Conservation (phyloP, 768 basidiomycete species). For the Auricularia heimuer region DNA sequence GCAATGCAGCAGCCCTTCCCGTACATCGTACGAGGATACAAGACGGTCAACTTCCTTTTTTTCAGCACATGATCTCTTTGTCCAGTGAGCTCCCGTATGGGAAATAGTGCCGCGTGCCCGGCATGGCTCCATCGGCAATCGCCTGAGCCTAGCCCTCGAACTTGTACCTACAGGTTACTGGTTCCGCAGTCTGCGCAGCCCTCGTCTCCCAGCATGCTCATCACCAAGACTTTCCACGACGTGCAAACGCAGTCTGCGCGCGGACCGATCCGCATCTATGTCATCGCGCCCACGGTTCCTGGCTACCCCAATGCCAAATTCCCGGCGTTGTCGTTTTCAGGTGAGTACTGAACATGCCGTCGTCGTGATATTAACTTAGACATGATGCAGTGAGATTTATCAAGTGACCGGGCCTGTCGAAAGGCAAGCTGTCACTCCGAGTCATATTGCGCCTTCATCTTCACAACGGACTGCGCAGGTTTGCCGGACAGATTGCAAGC, state of each 20-base stretch:
- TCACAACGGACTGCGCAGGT: conserved; percentile 26
- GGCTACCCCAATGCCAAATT: conserved; percentile 87
- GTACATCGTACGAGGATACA: too few relatives aligned
- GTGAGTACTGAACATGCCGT: conserved; percentile 23
- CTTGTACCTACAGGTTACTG: too few relatives aligned
- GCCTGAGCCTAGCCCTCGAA: not conserved
- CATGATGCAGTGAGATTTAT: conserved; percentile 70
- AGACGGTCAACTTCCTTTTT: too few relatives aligned
- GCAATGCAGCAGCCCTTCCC: too few relatives aligned
- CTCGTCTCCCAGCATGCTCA: conserved; percentile 47
- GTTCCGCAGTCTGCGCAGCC: too few relatives aligned
- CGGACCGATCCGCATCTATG: conserved; percentile 68
- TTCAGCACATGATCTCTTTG: too few relatives aligned
- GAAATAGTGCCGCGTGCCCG: too few relatives aligned
- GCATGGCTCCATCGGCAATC: too few relatives aligned
- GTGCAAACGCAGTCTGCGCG: conserved; percentile 53
- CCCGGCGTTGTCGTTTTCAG: conserved; percentile 79
- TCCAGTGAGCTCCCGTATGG: too few relatives aligned
- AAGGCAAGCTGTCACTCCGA: conserved; percentile 13
- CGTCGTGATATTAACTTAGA: not conserved
- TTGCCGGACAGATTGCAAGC: conserved; percentile 79
- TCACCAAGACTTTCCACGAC: conserved; percentile 71
- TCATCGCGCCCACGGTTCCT: conserved; percentile 70
- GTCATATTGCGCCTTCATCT: too few relatives aligned
- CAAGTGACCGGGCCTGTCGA: conserved; percentile 97